Evolutionary conservation across 495 filamentous ascomycete genomes (phyloP), one percentile per base, ranked within the genome.

Genomic region (Pyrenula aspistea): DNA sequence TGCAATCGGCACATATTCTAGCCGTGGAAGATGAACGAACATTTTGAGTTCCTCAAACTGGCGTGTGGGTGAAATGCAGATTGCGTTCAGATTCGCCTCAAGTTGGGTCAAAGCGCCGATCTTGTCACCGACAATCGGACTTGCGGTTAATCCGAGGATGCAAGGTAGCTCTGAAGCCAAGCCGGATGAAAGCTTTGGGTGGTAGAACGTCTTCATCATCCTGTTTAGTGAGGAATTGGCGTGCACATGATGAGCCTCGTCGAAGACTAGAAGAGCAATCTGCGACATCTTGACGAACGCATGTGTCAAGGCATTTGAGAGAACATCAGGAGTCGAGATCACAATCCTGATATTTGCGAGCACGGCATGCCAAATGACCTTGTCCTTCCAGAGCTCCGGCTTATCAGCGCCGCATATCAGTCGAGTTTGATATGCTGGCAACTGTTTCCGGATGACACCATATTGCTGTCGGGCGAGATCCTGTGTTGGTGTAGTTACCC

Each of bases 61-160:
- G 8, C 75, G 68, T n/a, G 74, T 83, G 0, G 92, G 92, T 0
- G 85, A 86, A 53, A 73, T 83, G 56, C 85, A 84, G 10, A 85
- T 70, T 0, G 90, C 80, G 62, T 93, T 78, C 20, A 97, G 68
- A 59, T 88, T 95, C 22, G 73, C 53, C 64, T 97, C 92, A 21
- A 65, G 24, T 76, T 73, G 52, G 47, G 49, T 56, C 3, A 59
- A 49, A 24, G 49, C 56, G 11, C 47, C 36, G 8, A 47, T 22
- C 12, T 57, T 60, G 25, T 42, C 55, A 12, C 56, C 77, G 56
- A 87, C 80, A 10, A 91, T 74, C 0, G 92, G 92, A 61, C 88
- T 94, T 0, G 92, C 92, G 20, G 88, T 90, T 1, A 97, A 77
- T 2, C 91, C 92, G 10, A 96, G 71, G 54, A 96, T 90, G 12